phyloP scores from a whole-genome alignment of 345 rosid genomes.

The Ricinus communis region DNA sequence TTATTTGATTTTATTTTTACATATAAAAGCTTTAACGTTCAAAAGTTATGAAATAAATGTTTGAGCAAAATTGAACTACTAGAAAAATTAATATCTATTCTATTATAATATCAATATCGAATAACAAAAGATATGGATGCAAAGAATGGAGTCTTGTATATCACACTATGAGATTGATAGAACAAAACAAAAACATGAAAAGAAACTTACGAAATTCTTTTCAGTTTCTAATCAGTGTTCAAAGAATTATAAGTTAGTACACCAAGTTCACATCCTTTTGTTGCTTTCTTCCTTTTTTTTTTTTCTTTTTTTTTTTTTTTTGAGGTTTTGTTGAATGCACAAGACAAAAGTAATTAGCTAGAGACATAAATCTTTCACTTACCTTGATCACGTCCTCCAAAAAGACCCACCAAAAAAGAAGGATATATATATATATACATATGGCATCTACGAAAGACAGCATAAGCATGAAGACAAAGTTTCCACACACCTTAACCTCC shows the following conservation, averaged over 20 bases:
- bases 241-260: not conserved
- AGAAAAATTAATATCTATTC: too few relatives aligned
- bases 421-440: slow-evolving; percentile 19
- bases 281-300: slow-evolving; percentile 13
- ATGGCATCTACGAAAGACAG: too few relatives aligned
- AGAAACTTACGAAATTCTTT: slow-evolving; percentile 11
- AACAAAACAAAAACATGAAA: slow-evolving; percentile 7
- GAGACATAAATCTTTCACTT: not conserved
- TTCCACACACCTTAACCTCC: slow-evolving; percentile 32
- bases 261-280: slow-evolving; percentile 4
- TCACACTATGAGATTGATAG: too few relatives aligned
- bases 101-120: too few relatives aligned
- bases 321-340: not conserved
- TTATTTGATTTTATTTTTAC: too few relatives aligned
- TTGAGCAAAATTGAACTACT: too few relatives aligned
- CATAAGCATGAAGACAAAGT: slow-evolving; percentile 41
- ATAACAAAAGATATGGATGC: too few relatives aligned
- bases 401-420: slow-evolving; percentile 19
- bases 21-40: too few relatives aligned
- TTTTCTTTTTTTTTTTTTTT: not conserved
- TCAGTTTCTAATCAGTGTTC: too few relatives aligned
- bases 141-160: too few relatives aligned
- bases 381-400: not conserved
- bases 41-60: too few relatives aligned
- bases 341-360: slow-evolving; percentile 20